Base-by-base conservation (phyloP, 2,329 filamentous ascomycete genomes). In the Penicillium brasilianum region DNA sequence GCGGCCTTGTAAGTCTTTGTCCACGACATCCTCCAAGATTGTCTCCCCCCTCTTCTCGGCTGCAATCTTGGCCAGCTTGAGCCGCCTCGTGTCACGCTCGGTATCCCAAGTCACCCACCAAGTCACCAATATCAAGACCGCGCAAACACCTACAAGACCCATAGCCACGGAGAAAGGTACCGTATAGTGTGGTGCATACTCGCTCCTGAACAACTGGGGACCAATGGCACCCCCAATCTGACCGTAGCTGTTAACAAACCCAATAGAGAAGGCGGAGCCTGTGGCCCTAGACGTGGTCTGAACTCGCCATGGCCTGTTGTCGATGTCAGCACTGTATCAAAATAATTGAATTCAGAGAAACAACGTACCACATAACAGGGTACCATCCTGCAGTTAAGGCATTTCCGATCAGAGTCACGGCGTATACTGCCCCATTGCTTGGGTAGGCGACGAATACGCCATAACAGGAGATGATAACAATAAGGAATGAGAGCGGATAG, bases 161-260 rank as follows among this genome's bases (percentile, higher is more conserved):
- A 82, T 82, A 1, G 81, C 78, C 1, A 77, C 71, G 0, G 74
- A 77, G 61, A 83, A 83, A 0, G 77, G 76, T 3, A 76, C 69
- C 30, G 72, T 76, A 64, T 84, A 83, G n/a, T 75, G 74, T 1
- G 80, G 81, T 8, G 80, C 80, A 55, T 80, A 84, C 39, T 73
- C 73, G 34, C 73, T 76, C 41, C 74, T 70, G 64, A 83, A 84
- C 22, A 83, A 76, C 66, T 83, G 81, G 10, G 81, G 78, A 0
- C 80, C 81, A 11, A 83, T 75, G 1, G 80, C 80, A 16, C 80
- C 81, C 4, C 81, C 82, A 18, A 84, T 81, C 62, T 83, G 81
- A 0, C 81, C 81, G 64, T 83, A 82, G 58, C 77, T 81, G 62
- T 83, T 83, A 54, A 82, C 80, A 56, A 83, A 84, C 0, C 78